Base-by-base conservation (phyloP, 2,329 filamentous ascomycete genomes). In the Xylariaceae sp. region DNA sequence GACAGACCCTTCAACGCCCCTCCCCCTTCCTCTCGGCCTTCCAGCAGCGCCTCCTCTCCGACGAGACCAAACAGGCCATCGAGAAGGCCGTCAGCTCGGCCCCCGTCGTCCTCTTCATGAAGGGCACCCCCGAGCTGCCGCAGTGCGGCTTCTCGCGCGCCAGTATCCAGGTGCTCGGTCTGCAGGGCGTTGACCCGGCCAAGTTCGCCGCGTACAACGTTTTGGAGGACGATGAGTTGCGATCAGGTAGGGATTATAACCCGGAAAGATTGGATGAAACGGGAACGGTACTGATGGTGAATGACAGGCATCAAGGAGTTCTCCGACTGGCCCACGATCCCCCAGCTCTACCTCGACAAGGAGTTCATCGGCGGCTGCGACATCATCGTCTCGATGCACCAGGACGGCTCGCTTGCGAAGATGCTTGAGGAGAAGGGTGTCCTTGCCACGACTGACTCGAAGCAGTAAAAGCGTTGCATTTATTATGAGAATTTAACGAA, bases 161-260 rank as follows among this genome's bases (percentile, higher is more conserved):
- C 57, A 91, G 85, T 73, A 96, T 99, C 73, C 92, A 97, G 80
- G 92, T 99, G 70, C 81, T 99, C 64, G 91, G 93, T 59, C 77
- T 97, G 70, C 93, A 99, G 78, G 94, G 94, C 65, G 92, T 99
- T 63, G 90, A 97, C 77, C 94, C 94, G 13, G 82, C 83, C 66
- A 97, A 97, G 79, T 99, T 99, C 73, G 90, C 92, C n/a, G 93
- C 94, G 6, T 97, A 96, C 77, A 97, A 99, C 76, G 94, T 99
- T 45, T 77, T 99, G 58, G 94, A 97, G 77, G 92, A 97, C 74
- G 76, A 88, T 3, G 92, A 95, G 73, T 76, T 99, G 72, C 85
- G 94, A 69, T 79, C 87, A 76, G 91, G 90, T 93, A 76, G 62
- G 79, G 73, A 42, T 37, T 2, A 39, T 39, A 39, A 2, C 1